Evolutionary conservation across 345 rosid species (phyloP).

Genomic region (Cardamine occulta): DNA sequence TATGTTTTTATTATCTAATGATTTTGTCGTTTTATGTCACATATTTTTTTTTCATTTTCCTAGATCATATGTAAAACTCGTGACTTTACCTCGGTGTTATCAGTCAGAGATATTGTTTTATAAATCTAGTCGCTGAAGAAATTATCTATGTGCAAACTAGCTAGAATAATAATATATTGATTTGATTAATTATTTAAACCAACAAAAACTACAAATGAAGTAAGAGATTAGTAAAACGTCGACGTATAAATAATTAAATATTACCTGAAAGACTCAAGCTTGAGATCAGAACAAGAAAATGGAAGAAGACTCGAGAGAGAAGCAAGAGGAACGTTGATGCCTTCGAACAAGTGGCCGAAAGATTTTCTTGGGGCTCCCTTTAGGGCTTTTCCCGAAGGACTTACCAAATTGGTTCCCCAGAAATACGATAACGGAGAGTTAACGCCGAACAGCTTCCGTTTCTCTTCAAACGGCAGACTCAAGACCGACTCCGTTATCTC

Average conservation of each 20-base stretch:
- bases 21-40: too few relatives aligned
- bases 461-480: conserved; percentile 51
- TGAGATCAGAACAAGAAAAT: too few relatives aligned
- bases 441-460: conserved; percentile 30
- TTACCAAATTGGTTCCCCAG: conserved; percentile 73
- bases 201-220: too few relatives aligned
- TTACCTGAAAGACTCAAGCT: too few relatives aligned
- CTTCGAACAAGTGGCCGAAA: conserved; percentile 57
- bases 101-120: not conserved
- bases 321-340: conserved; percentile 49
- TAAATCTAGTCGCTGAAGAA: not conserved
- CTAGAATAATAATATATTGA: not conserved
- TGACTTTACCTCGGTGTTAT: not conserved
- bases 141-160: not conserved
- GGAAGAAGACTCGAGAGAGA: too few relatives aligned
- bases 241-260: too few relatives aligned
- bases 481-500: conserved; percentile 46
- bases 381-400: conserved; percentile 57
- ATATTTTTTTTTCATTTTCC: not conserved
- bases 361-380: conserved; percentile 32
- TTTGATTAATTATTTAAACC: not conserved
- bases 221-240: too few relatives aligned
- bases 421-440: conserved; percentile 57
- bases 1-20: not conserved
- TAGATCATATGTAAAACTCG: not conserved